These are phyloP conservation scores for Jatropha curcas DNA, from an alignment of 345 rosid species.

Conservation along the genomic window DNA sequence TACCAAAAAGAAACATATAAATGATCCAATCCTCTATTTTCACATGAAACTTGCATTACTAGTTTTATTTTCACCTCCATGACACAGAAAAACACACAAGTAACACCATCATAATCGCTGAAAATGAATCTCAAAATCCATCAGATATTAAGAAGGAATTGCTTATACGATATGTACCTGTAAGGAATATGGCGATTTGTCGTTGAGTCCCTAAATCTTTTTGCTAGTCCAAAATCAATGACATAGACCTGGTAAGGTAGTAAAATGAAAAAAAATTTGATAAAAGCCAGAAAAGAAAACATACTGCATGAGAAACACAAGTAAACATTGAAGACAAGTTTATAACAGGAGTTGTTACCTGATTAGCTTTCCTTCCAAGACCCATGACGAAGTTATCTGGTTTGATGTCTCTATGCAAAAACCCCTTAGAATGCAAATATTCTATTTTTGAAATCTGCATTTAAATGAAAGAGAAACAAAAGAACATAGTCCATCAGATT, in stretches of 20 bases:
- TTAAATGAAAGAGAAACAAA: background rate
- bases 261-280: background rate
- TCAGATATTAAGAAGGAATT: background rate
- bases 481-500: background rate
- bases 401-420: constrained; percentile 78
- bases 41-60: too few species aligned
- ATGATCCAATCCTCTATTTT: background rate
- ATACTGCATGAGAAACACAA: background rate
- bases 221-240: constrained; percentile 90
- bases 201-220: constrained; percentile 72
- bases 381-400: constrained; percentile 88
- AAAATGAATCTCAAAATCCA: background rate
- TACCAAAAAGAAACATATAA: background rate
- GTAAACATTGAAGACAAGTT: background rate
- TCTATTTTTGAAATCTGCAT: constrained; percentile 64
- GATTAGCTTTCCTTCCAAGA: constrained; percentile 72
- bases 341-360: constrained; percentile 35
- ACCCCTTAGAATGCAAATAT: constrained; percentile 74
- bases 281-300: background rate
- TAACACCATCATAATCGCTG: background rate
- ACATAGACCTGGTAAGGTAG: constrained; percentile 58
- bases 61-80: background rate
- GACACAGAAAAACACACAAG: background rate
- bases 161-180: constrained; percentile 40
- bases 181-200: constrained; percentile 84